Conservation (phyloP, 768 basidiomycete species). For the Mycena kentingensis region DNA sequence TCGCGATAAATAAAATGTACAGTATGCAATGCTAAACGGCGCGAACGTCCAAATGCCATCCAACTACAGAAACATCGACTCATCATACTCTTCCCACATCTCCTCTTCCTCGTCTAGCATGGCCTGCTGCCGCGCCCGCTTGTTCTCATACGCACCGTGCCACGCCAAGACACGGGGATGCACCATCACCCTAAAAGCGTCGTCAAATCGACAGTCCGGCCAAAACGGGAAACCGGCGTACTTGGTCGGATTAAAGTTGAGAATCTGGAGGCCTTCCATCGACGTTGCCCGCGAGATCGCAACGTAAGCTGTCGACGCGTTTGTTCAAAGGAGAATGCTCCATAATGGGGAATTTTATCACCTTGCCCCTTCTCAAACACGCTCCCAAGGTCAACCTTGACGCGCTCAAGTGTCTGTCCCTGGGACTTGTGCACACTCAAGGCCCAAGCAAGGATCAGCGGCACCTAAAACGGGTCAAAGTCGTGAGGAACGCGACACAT, state of each 20-base stretch:
- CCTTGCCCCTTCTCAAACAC: slow-evolving; percentile 86
- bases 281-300: slow-evolving; percentile 73
- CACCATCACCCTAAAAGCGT: slow-evolving; percentile 54
- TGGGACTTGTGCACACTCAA: slow-evolving; percentile 89
- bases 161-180: slow-evolving; percentile 66
- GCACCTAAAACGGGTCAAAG: slow-evolving; percentile 45
- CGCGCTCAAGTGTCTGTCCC: slow-evolving; percentile 84
- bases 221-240: slow-evolving; percentile 30
- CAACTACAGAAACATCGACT: slow-evolving; percentile 8
- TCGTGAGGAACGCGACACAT: not conserved
- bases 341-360: slow-evolving; percentile 24
- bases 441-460: slow-evolving; percentile 86
- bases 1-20: no score
- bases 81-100: slow-evolving; percentile 34
- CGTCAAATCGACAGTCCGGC: not conserved
- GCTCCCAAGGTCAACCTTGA: slow-evolving; percentile 73
- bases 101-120: slow-evolving; percentile 40
- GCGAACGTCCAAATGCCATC: no score
- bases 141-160: slow-evolving; percentile 40
- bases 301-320: slow-evolving; percentile 54
- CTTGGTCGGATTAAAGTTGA: slow-evolving; percentile 63
- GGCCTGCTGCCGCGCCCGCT: slow-evolving; percentile 22
- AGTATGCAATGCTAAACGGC: no score
- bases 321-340: not conserved
- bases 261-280: slow-evolving; percentile 65